Percentiles rank a stretch among this genome's conserved stretches.
These are phyloP conservation scores for Metarhizium robertsii DNA, from an alignment of 2,329 filamentous ascomycete species.

Conservation along the genomic window DNA sequence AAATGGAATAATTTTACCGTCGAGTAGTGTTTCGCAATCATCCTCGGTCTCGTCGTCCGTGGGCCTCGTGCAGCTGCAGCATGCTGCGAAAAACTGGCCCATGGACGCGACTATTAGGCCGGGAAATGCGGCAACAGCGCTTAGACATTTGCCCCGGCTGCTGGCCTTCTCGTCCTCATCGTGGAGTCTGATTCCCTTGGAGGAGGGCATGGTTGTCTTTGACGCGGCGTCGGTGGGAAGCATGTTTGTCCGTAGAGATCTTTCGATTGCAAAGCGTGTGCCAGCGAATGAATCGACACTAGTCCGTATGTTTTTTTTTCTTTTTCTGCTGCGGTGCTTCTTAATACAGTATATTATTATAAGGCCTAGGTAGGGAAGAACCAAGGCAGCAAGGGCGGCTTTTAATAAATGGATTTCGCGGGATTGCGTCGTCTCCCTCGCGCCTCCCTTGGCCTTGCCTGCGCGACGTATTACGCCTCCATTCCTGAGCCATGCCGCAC, in stretches of 20 bases:
- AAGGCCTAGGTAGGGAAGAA: no score
- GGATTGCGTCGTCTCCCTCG: neutral
- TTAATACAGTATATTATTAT: no score
- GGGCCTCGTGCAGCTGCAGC: conserved; percentile 3
- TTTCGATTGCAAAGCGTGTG: no score
- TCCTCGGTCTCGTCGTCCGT: conserved; percentile 13
- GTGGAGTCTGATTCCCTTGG: conserved; percentile 16
- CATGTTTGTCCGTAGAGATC: no score
- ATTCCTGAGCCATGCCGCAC: conserved; percentile 1
- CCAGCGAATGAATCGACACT: no score
- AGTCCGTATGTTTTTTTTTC: no score
- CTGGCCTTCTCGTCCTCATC: conserved; percentile 25
- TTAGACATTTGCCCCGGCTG: neutral
- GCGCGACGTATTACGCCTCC: neutral
- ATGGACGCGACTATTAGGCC: neutral
- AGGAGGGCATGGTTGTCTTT: neutral
- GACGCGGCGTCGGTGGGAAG: no score
- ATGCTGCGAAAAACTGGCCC: conserved; percentile 5
- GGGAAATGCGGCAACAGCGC: neutral
- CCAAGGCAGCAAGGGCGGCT: neutral
- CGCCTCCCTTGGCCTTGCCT: conserved; percentile 1
- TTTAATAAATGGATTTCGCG: neutral
- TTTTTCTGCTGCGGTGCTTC: no score
- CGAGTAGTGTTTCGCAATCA: conserved; percentile 6
- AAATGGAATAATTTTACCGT: conserved; percentile 3